A percentile compares a stretch with the other conserved stretches of the same genome.
phyloP scores from a whole-genome alignment of 108 stramenopile genomes.

The Fragilariopsis cylindrus region DNA sequence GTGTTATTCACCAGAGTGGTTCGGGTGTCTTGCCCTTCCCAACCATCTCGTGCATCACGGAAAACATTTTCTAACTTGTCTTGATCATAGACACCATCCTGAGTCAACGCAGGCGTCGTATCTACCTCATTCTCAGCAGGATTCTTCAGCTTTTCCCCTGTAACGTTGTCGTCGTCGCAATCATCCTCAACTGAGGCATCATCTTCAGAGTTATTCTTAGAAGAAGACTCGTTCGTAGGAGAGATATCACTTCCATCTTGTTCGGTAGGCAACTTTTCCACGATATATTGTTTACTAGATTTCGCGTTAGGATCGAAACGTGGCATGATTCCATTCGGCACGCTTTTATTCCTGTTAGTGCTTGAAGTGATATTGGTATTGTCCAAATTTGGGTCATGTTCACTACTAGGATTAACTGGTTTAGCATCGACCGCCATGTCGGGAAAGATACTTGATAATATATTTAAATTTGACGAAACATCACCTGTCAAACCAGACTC shows the following conservation, averaged over 20 bases:
- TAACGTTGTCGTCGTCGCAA: conserved; percentile 20
- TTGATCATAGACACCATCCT: conserved; percentile 56
- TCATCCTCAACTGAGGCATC: conserved; percentile 7
- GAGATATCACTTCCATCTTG: not conserved
- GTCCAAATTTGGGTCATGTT: not conserved
- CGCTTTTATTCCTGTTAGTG: conserved; percentile 8
- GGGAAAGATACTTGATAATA: conserved; percentile 50
- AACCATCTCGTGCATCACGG: conserved; percentile 58
- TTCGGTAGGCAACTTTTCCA: conserved; percentile 15
- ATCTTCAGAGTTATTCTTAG: conserved; percentile 12
- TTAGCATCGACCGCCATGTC: conserved; percentile 37
- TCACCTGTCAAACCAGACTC: conserved; percentile 49
- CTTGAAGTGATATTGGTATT: not conserved
- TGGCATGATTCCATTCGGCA: conserved; percentile 40
- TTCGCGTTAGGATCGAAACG: conserved; percentile 63
- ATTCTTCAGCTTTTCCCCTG: conserved; percentile 9
- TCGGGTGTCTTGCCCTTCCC: conserved; percentile 18
- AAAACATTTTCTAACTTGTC: conserved; percentile 76
- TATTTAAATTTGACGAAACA: conserved; percentile 56
- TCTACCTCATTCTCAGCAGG: not conserved
- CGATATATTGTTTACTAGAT: conserved; percentile 28
- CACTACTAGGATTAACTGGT: conserved; percentile 19
- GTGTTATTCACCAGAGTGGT: not conserved
- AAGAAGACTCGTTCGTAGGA: not conserved
- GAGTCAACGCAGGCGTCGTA: not conserved